Base-by-base conservation (phyloP, 2,329 filamentous ascomycete species). In the Talaromyces piceae region DNA sequence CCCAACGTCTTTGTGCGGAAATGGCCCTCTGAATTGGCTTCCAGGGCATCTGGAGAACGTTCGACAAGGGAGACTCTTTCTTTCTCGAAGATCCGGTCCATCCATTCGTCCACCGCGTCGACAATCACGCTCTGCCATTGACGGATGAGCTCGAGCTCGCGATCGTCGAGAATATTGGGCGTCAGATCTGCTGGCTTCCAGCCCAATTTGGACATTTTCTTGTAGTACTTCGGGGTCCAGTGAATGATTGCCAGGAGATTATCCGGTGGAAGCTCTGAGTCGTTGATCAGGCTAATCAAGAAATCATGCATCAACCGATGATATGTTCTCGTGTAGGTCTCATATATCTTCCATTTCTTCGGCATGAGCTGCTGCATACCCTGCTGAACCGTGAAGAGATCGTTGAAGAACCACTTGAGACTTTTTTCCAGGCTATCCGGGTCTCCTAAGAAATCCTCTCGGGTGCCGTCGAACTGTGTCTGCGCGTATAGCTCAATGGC, bases 361-460 rank as follows among this genome's bases (percentile, higher is more conserved):
- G 94, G 93, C 82, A 96, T 91, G 49, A 98, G 77, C 25, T 82
- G 81, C 54, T 87, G 82, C 88, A 98, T 95, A 63, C 93, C 91
- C 56, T 94, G 79, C 69, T 91, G 90, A 64, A 96, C 91, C 3
- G 89, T 90, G 68, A 94, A 95, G 31, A 98, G 79, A 67, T 98
- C 91, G 72, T 97, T 96, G 74, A 97, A 98, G 71, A 84, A 98
- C 93, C 93, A 98, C 63, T 87, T 87, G 71, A 95, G 82, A 58
- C 81, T 83, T 74, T 95, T 95, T 57, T 94, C 88, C 44, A 98
- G 77, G 61, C 81, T 83, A 46, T 84, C 80, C 0, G 93, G 88
- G 63, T 97, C 89, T 31, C 86, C 86, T 49, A 91, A 72, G 67
- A 98, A 97, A 44, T 83, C 80, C 49, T 86, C 80, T 53, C 83